Base-by-base conservation (phyloP, 139 green algal species). In the Volvox africanus region DNA sequence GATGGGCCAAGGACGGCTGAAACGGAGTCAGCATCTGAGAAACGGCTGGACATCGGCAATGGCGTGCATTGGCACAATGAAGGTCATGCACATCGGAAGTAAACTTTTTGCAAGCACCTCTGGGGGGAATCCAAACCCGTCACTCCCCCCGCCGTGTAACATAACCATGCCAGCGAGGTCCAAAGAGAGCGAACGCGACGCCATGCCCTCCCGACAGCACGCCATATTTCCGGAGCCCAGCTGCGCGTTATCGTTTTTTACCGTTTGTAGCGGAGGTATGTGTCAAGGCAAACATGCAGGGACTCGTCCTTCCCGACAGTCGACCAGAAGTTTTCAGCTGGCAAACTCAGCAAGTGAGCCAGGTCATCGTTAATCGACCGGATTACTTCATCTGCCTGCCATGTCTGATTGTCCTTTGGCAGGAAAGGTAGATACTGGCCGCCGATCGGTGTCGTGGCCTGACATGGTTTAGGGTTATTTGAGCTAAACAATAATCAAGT, bases 271-370 rank as follows among this genome's bases (percentile, higher is more conserved):
- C 95, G 94, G 24, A 98, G 85, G 85, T 96, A 98, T 0, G 92
- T 95, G 87, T 97, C 96, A 0, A 98, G 89, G 93, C 93, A 96
- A 0, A 76, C n/a, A 14, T 89, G 85, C 71, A 98, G 79, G 13
- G 94, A 95, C 17, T 76, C 37, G 61, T 97, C 90, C 13, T 61
- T 67, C 22, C 33, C 36, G 26, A 97, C 89, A 0, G 88, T 86
- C 11, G 87, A 80, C 96, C 96, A 97, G 37, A 97, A 97, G 20
- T 94, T 83, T 22, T 61, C 65, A 2, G 67, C 82, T 6, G 88
- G 71, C 30, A 88, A 61, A 33, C 80, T 81, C 28, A 97, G 92
- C 62, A 98, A 78, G 17, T 77, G 61, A 1, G 61, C 93, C 0
- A 97, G 82, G 28, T 96, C 93, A 1, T 93, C 79, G 30, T 92